Conservation (phyloP, 2,329 filamentous ascomycete species). For the Fragosphaeria purpurea region DNA sequence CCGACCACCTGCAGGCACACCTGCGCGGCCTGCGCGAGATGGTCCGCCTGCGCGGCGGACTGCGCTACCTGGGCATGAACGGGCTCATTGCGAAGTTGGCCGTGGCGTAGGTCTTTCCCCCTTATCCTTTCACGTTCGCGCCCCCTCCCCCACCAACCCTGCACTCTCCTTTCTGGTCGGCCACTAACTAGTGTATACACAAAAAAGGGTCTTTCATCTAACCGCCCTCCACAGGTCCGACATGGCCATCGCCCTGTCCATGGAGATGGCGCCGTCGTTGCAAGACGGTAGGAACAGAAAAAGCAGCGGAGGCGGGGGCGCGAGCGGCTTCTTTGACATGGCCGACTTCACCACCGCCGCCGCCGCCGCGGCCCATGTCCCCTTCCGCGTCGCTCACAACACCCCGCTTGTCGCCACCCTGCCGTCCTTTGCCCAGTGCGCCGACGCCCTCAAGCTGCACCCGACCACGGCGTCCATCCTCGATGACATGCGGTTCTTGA, state of each 20-base stretch:
- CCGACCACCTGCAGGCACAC: conserved; percentile 33
- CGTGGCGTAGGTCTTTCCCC: conserved; percentile 30
- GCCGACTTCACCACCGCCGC: no score
- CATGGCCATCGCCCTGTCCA: conserved; percentile 36
- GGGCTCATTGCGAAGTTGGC: conserved; percentile 38
- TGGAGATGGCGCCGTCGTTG: conserved; percentile 34
- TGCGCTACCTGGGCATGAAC: conserved; percentile 34
- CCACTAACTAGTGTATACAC: no score
- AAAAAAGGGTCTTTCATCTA: conserved; percentile 7
- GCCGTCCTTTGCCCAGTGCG: conserved; percentile 31
- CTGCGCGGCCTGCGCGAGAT: conserved; percentile 37
- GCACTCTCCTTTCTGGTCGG: not conserved
- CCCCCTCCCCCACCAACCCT: not conserved
- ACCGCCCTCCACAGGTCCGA: conserved; percentile 28
- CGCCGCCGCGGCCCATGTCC: conserved; percentile 12
- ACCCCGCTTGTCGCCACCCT: conserved; percentile 35
- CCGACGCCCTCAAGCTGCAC: conserved; percentile 33
- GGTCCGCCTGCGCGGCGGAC: conserved; percentile 36
- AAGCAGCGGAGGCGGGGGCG: not conserved
- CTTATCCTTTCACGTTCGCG: not conserved
- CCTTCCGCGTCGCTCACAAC: conserved; percentile 35
- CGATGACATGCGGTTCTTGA: conserved; percentile 39
- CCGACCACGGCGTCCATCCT: conserved; percentile 37
- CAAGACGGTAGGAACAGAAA: conserved; percentile 17
- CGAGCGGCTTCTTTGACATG: conserved; percentile 30